Conservation (phyloP, 108 stramenopile species). For the Seminavis robusta region DNA sequence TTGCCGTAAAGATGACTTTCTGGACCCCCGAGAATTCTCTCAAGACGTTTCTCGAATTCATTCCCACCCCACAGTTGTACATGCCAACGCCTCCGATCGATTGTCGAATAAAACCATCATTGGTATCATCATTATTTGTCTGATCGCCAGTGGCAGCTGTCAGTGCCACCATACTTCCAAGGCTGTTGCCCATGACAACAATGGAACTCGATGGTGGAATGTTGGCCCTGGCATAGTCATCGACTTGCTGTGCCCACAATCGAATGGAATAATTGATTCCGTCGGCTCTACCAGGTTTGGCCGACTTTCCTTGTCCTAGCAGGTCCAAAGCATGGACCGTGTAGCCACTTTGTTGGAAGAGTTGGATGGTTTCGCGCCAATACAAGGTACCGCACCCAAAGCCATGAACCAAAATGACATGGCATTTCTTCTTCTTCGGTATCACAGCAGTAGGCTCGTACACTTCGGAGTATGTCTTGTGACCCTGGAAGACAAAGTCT, state of each 20-base stretch:
- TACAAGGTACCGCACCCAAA: slow-evolving; percentile 64
- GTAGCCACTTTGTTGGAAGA: slow-evolving; percentile 40
- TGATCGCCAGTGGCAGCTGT: slow-evolving; percentile 57
- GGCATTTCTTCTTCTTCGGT: too few species aligned
- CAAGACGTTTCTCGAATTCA: slow-evolving; percentile 55
- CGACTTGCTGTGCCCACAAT: slow-evolving; percentile 62
- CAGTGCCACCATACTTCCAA: slow-evolving; percentile 56
- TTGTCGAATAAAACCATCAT: background rate
- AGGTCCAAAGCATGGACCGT: slow-evolving; percentile 62
- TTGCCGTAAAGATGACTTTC: slow-evolving; percentile 16
- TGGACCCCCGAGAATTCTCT: slow-evolving; percentile 17
- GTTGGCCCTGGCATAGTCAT: slow-evolving; percentile 40
- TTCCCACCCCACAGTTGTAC: slow-evolving; percentile 61
- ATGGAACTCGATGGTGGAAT: slow-evolving; percentile 24
- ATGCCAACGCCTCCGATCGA: slow-evolving; percentile 45
- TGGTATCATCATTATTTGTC: background rate
- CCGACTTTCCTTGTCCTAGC: slow-evolving; percentile 55
- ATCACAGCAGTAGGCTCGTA: too few species aligned
- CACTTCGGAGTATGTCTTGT: too few species aligned
- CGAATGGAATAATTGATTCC: slow-evolving; percentile 52
- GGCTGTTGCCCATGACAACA: slow-evolving; percentile 56
- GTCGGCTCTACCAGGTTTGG: slow-evolving; percentile 38
- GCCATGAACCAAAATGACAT: slow-evolving; percentile 54
- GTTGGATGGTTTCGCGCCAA: slow-evolving; percentile 50
- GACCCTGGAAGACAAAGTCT: too few species aligned